Evolutionary conservation across 805 yeast species (phyloP), one percentile per base, ranked within the genome.

Genomic region (Schizosaccharomyces octosporus): DNA sequence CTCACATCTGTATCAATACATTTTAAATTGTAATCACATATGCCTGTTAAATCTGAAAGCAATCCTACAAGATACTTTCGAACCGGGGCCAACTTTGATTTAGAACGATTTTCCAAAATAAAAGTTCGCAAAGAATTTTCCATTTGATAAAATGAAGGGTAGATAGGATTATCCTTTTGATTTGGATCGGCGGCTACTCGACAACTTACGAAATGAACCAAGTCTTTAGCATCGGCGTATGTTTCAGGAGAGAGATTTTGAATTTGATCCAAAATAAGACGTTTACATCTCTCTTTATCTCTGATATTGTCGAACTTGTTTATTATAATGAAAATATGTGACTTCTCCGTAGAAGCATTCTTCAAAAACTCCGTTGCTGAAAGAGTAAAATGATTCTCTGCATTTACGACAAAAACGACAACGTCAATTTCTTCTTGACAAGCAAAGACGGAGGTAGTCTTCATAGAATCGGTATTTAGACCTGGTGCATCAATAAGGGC

Each of bases 401-500:
- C 95, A 70, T 84, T 86, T 2, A 93, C 95, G 1, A 94, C 97
- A 74, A 93, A 94, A 0, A 93, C 90, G 2, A 93, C 95, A 65
- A 93, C 76, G 70, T 93, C 99, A 64, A 93, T 93, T 68, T 93
- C 98, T 68, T 93, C 97, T 73, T 93, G 97, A 63, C 97, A 80
- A 1, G 96, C 84, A 70, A 90, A 89, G 0, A 93, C 88, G 68
- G 90, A 95, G 1, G 95, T 86, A 0, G 99, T 93, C 70, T 87
- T 95, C 66, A 84, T 84, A 4, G 93, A 85, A 67, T 90, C 97
- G 77, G 88, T 78, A 70, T 93, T 93, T 62, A 93, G 76, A 0
- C 99, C 99, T 0, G 99, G 99, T 0, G 97, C 97, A 73, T 93
- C 99, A 61, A 93, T 93, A 64, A 93, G 75, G 29, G 89, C 81